Evolutionary conservation across 768 basidiomycete species (phyloP).

Genomic region (Phylloporus arenicola): DNA sequence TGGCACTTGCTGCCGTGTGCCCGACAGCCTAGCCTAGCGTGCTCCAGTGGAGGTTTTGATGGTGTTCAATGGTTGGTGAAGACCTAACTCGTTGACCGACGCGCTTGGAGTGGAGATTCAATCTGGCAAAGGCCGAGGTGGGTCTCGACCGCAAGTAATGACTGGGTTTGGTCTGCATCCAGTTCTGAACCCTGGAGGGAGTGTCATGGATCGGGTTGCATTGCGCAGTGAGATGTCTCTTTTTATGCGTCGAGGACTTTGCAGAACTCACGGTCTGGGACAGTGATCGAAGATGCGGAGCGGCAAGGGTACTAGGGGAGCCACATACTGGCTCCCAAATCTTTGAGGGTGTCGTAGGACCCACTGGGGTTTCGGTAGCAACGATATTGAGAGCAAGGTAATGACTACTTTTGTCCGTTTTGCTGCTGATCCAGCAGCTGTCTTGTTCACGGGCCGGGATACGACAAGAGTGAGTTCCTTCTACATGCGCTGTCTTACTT

Average conservation of each 20-base stretch:
- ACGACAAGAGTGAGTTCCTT: conserved; percentile 63
- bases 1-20: too few relatives aligned
- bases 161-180: conserved; percentile 41
- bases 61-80: conserved; percentile 46
- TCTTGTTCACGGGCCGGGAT: conserved; percentile 57
- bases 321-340: conserved; percentile 89
- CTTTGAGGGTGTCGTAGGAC: conserved; percentile 96
- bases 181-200: conserved; percentile 98
- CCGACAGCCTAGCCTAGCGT: too few relatives aligned
- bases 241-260: not conserved
- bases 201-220: conserved; percentile 97
- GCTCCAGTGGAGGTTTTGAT: not conserved
- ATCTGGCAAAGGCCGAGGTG: conserved; percentile 94
- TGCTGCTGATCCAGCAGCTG: not conserved
- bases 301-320: conserved; percentile 65
- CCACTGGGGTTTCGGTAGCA: conserved; percentile 93
- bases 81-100: conserved; percentile 87
- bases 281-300: conserved; percentile 96
- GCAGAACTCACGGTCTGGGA: not conserved
- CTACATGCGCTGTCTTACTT: too few relatives aligned
- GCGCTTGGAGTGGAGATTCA: conserved; percentile 89
- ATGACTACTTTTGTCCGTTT: conserved; percentile 8
- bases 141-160: conserved; percentile 1
- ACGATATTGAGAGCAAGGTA: conserved; percentile 86
- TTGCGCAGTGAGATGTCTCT: conserved; percentile 59